Base-by-base conservation (phyloP, 345 rosid genomes). In the Combretum micranthum region DNA sequence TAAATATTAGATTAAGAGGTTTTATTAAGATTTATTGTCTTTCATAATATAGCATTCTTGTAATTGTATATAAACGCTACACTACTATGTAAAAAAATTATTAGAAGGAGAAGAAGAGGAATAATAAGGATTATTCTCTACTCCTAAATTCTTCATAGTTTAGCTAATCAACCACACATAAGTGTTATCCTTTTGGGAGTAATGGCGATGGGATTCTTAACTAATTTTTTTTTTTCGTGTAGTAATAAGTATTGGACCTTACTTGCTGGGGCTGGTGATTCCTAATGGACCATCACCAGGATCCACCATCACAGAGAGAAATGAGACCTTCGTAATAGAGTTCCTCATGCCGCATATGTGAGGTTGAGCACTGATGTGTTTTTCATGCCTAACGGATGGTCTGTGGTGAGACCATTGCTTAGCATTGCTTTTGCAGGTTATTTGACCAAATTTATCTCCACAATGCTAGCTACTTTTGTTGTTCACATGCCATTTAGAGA, bases 221-320 rank as follows among this genome's bases (percentile, higher is more conserved):
- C 86, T 0, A 95, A 89, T 32, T 72, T 89, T 82, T 71, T 89
- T 20, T 17, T 86, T 12, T 72, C 83, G 95, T 20, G 19, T 86
- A 16, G 74, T 80, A 11, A 69, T 84, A 46, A 87, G 69, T 0
- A 77, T 64, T 8, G 95, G 97, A 26, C 80, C 92, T 3, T 25
- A 80, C 15, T 84, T 77, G 83, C 50, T 80, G 3, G 97, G 97
- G 32, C 66, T 84, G 13, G 47, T 75, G 13, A 78, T 77, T 0
- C 97, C 92, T 3, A 87, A 79, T 3, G 92, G 91, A 6, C 85
- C 91, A 0, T 95, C 92, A 0, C 52, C 86, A 17, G 80, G 92
- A 12, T 65, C 84, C 0, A 70, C 87, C 0, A 50, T 86, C 16
- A 78, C 17, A 78, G 75, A 52, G 77, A 70, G 80, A 50, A 70